Base-by-base conservation (phyloP, 2,329 filamentous ascomycete species). In the Karstenula rhodostoma region DNA sequence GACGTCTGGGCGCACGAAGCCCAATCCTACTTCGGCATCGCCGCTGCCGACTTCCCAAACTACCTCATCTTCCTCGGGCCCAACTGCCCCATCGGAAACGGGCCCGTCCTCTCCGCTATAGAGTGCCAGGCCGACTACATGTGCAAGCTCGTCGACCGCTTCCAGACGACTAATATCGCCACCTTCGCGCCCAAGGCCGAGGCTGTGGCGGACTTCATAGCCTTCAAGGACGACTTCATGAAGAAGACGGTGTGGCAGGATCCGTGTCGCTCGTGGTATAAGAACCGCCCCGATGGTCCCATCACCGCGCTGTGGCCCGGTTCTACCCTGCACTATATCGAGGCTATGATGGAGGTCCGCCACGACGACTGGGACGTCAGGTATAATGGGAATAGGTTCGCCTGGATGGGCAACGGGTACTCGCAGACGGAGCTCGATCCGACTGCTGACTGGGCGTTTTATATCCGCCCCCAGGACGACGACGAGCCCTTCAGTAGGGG, bases 61-160 rank as follows among this genome's bases (percentile, higher is more conserved):
- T 83, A 77, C 61, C 66, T 77, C 57, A 74, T 77, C 46, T 79
- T 80, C 70, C 70, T 80, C 1, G 79, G 79, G 0, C 79, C 79
- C 10, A 79, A 80, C 62, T 77, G 73, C 51, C 78, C 79, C 4
- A 78, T 81, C 51, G 77, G 77, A 10, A 80, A 81, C 58, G 79
- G 78, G 1, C 74, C 77, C 0, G 76, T 82, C 0, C 71, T 83
- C 4, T 77, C 73, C 2, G 80, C 79, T 3, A 81, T 83, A 57
- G 74, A 85, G 63, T 75, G 77, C 54, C 78, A 83, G 59, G 80
- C 80, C 4, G 82, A 85, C 63, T 85, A 83, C 73, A 80, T 84
- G 63, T 78, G 81, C 64, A 81, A 82, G 63, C 68, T 84, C 42
- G 79, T 86, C 59, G 80, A 84, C 70, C 80, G 82, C 42, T 82